A percentile compares a stretch with the other conserved stretches of the same genome.
Conservation (phyloP, 192 early-diverging fungal species). For the Thoreauomyces humboldtii region DNA sequence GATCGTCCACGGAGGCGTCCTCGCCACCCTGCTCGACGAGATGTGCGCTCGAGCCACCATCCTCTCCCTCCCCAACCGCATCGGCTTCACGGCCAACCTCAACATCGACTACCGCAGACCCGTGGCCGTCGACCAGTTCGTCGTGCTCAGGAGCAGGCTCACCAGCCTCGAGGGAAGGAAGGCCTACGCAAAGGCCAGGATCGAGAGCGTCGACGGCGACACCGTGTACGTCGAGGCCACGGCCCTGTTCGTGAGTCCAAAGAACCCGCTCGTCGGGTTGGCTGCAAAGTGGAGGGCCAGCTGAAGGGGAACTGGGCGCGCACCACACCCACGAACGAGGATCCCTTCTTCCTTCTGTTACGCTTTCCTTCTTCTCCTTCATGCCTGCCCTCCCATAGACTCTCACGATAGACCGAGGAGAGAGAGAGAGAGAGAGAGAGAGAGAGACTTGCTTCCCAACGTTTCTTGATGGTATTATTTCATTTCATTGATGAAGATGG, state of each 20-base stretch:
- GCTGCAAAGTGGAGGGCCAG: constrained; percentile 9
- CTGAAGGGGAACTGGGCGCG: too few relatives aligned
- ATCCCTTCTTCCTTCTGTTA: too few relatives aligned
- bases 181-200: constrained; percentile 19
- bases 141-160: constrained; percentile 22
- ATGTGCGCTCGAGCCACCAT: constrained; percentile 48
- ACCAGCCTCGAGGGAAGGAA: constrained; percentile 22
- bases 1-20: constrained; percentile 77
- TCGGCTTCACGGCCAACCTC: constrained; percentile 27
- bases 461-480: too few relatives aligned
- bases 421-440: too few relatives aligned
- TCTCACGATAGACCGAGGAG: too few relatives aligned
- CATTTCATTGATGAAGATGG: too few relatives aligned
- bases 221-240: constrained; percentile 21
- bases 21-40: constrained; percentile 74
- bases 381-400: too few relatives aligned
- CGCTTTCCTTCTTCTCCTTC: too few relatives aligned
- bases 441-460: too few relatives aligned
- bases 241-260: constrained; percentile 20
- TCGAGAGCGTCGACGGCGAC: constrained; percentile 11
- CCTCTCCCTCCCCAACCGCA: constrained; percentile 15
- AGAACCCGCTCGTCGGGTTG: constrained; percentile 1
- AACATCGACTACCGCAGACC: constrained; percentile 22
- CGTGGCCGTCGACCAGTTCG: constrained; percentile 15
- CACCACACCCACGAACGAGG: too few relatives aligned